Evolutionary conservation across 2,329 filamentous ascomycete species (phyloP).

Genomic region (Drechmeria coniospora): DNA sequence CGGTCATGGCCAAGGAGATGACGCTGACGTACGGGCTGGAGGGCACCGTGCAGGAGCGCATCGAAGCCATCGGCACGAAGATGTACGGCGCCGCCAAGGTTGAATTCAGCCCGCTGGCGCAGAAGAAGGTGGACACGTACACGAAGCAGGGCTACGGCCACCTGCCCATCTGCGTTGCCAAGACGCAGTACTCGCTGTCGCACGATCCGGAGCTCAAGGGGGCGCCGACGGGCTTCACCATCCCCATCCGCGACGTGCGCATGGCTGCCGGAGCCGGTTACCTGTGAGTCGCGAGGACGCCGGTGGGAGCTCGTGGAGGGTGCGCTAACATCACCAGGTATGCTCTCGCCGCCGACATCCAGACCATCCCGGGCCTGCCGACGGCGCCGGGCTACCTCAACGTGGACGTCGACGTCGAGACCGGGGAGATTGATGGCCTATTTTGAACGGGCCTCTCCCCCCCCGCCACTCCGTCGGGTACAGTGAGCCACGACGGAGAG

Average conservation of each 20-base stretch:
- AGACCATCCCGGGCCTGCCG: slow-evolving; percentile 91
- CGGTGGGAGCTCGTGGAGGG: neutral
- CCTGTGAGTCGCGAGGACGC: slow-evolving; percentile 41
- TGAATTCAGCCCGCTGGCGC: slow-evolving; percentile 84
- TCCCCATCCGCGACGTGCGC: slow-evolving; percentile 86
- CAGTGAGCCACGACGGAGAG: neutral
- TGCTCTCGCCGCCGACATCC: slow-evolving; percentile 89
- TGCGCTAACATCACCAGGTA: slow-evolving; percentile 46
- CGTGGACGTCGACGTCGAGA: slow-evolving; percentile 70
- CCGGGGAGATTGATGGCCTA: slow-evolving; percentile 74
- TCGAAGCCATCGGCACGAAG: slow-evolving; percentile 74
- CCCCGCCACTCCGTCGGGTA: neutral
- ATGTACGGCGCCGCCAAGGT: slow-evolving; percentile 91
- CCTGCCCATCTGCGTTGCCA: slow-evolving; percentile 89
- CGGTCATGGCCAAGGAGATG: slow-evolving; percentile 73
- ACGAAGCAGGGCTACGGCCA: slow-evolving; percentile 83
- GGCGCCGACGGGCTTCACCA: slow-evolving; percentile 82
- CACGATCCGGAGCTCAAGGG: slow-evolving; percentile 92
- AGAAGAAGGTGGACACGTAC: slow-evolving; percentile 94
- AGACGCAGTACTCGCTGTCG: slow-evolving; percentile 94
- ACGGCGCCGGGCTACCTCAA: slow-evolving; percentile 93
- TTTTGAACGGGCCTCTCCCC: slow-evolving; percentile 42
- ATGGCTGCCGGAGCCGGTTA: slow-evolving; percentile 92
- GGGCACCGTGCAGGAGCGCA: slow-evolving; percentile 70
- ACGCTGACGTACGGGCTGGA: slow-evolving; percentile 73